phyloP scores from a whole-genome alignment of 192 early-diverging fungal species.

The Mortierella alpina region DNA sequence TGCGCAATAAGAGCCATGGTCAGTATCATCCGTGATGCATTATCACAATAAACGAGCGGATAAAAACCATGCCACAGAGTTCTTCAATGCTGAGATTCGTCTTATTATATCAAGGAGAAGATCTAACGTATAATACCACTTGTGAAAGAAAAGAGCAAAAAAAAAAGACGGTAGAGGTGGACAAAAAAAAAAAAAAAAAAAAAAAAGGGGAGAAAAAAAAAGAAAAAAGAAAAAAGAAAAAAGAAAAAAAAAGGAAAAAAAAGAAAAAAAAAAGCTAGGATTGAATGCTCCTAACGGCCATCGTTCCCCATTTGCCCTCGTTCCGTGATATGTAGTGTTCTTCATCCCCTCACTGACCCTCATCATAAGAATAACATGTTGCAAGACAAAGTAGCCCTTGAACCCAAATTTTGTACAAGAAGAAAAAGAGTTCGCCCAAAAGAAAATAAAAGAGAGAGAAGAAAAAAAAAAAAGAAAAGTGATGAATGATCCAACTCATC shows the following conservation, averaged over 20 bases:
- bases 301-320: slow-evolving; percentile 14
- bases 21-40: neutral
- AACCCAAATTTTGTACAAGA: slow-evolving; percentile 9
- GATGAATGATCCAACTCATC: neutral
- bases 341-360: too few species aligned
- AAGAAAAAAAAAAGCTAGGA: slow-evolving; percentile 19
- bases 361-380: too few species aligned
- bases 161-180: too few species aligned
- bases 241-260: slow-evolving; percentile 25
- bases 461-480: slow-evolving; percentile 4
- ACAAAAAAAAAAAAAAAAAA: slow-evolving; percentile 4
- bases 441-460: slow-evolving; percentile 7
- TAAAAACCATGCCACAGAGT: too few species aligned
- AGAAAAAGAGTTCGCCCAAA: slow-evolving; percentile 1
- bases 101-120: too few species aligned
- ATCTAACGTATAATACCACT: neutral
- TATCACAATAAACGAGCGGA: too few species aligned
- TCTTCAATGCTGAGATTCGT: too few species aligned
- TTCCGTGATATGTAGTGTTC: neutral
- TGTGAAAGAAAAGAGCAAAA: slow-evolving; percentile 1
- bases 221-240: slow-evolving; percentile 10
- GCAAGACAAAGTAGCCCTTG: too few species aligned
- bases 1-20: slow-evolving; percentile 40
- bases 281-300: slow-evolving; percentile 21
- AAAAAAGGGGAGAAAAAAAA: slow-evolving; percentile 6